Evolutionary conservation across 148 eudicot genomes (phyloP), one percentile per base, ranked within the genome.

Genomic region (Rhododendron vialii): DNA sequence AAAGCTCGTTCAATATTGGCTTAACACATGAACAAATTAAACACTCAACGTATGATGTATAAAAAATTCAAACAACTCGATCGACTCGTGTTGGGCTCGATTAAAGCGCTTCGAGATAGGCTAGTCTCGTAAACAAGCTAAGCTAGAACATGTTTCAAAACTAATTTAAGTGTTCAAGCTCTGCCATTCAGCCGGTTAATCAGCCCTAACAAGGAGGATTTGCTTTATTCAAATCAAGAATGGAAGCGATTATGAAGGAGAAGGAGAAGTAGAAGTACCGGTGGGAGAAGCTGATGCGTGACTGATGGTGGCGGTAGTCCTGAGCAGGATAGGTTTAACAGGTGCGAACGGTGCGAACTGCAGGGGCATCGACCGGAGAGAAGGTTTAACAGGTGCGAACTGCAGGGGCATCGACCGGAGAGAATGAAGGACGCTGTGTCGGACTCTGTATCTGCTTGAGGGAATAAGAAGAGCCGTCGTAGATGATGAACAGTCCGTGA

Each of bases 401-500:
- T 20, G 65, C 65, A 59, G 8, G n/a, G n/a, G n/a, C n/a, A 59
- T 59, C n/a, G n/a, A 59, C n/a, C n/a, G 10, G 9, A 59, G 65
- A 59, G 65, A 22, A 59, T 22, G 26, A 22, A 59, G 65, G 65
- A 59, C n/a, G 65, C 0, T 59, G n/a, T 5, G n/a, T 20, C 65
- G n/a, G 7, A 59, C 65, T 59, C 65, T 59, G n/a, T 20, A 20
- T 20, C 9, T 20, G 26, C 65, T 20, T 20, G 65, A 5, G n/a
- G 26, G n/a, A 20, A 22, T 2, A 51, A 51, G 55, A 59, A 59
- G 65, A 59, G 65, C 65, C 24, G n/a, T 2, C n/a, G 65, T 59
- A 20, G 65, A 59, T 7, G n/a, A 22, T 59, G 65, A 59, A 7
- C 65, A 59, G 65, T 59, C 65, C 65, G 14, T 51, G 88, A 90